Evolutionary conservation across 2,329 filamentous ascomycete genomes (phyloP), one percentile per base, ranked within the genome.

Genomic region (Bipolaris cookei): DNA sequence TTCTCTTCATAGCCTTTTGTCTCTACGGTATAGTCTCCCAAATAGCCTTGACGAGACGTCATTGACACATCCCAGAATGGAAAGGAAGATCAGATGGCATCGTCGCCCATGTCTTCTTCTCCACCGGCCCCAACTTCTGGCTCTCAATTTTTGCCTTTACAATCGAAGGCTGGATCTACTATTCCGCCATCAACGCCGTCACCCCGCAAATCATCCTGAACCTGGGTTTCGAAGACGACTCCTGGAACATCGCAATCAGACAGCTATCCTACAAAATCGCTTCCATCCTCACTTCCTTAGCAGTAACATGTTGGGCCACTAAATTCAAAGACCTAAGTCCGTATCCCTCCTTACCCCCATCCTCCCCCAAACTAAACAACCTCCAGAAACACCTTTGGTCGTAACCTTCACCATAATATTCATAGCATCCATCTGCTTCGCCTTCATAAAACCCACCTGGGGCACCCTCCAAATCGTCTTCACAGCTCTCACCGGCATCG

Each of bases 81-180:
- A 84, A 82, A 64, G 83, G 82, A 1, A 74, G 83, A 54, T 64
- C 71, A 6, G 83, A 86, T 59, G 84, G 83, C 3, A 79, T 86
- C 7, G 75, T 85, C 0, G 82, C 83, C 0, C 83, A 86, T 62
- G 78, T 84, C 34, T 85, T 85, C 76, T 86, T 86, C 71, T 74
- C 71, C 28, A 72, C 76, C 1, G 82, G 83, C 11, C 80, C 80
- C 11, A 86, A 86, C 65, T 86, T 86, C 63, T 79, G 77, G 6
- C 78, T 85, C 3, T 80, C 83, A 1, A 79, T 82, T 8, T 84
- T 85, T 65, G 83, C 83, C 3, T 85, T 85, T 58, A 80, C 81
- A 3, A 81, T 85, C 32, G 83, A 86, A 70, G 83, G 83, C 13
- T 86, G 83, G 83, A 83, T 86, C 52, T 86, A 84, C 57, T 74